Conservation (phyloP, 179 eudicot genomes). For the Silene noctiflora region DNA sequence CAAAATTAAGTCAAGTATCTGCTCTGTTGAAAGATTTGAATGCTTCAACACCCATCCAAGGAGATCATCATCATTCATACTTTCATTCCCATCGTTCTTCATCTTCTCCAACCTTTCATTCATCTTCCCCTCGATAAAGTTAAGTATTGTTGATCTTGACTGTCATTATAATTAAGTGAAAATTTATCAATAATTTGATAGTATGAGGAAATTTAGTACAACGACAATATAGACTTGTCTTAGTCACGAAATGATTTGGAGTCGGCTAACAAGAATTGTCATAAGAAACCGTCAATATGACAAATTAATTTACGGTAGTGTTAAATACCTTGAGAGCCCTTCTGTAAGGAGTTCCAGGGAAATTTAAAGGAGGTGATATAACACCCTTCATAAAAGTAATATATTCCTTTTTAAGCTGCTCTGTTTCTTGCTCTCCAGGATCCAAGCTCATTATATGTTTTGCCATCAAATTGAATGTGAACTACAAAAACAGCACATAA, state of each 20-base stretch:
- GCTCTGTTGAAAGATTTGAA: conserved; percentile 82
- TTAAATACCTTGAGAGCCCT: conserved; percentile 69
- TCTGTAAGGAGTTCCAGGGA: conserved; percentile 93
- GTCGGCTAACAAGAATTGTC: background rate
- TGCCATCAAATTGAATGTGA: conserved; percentile 95
- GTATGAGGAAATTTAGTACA: background rate
- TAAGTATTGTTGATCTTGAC: conserved; percentile 67
- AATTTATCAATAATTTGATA: background rate
- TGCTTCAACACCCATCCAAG: conserved; percentile 90
- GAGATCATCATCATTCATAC: conserved; percentile 61
- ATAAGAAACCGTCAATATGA: background rate
- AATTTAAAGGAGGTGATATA: conserved; percentile 83
- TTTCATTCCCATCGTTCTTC: conserved; percentile 23
- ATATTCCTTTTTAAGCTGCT: conserved; percentile 82
- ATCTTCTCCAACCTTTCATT: conserved; percentile 46
- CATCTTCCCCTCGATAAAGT: conserved; percentile 79
- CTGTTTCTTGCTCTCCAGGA: conserved; percentile 85
- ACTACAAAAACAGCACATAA: conserved; percentile 39
- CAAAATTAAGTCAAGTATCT: conserved; percentile 78
- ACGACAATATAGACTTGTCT: background rate
- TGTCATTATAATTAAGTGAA: conserved; percentile 19
- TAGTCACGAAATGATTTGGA: background rate
- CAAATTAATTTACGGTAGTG: background rate
- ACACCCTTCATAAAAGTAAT: conserved; percentile 99
- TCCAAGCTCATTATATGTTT: conserved; percentile 93